Base-by-base conservation (phyloP, 78 protist genomes). In the Neovahlkampfia damariscottae region DNA sequence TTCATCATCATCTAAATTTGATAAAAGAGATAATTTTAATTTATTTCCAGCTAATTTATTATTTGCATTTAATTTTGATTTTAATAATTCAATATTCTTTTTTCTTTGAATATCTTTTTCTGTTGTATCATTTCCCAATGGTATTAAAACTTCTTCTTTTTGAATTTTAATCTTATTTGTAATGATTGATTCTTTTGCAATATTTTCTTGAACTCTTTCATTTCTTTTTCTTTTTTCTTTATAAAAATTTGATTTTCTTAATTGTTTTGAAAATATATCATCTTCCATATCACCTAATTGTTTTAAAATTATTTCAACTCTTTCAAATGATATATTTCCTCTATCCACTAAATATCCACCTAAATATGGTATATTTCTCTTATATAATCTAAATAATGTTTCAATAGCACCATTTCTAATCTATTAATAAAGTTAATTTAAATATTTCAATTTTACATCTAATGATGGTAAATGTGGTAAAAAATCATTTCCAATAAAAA, bases 401-500 rank as follows among this genome's bases (percentile, higher is more conserved):
- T 91, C 96, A 19, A 97, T 40, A 6, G 96, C 96, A 32, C 95
- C 96, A 37, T 88, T 89, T 35, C 85, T 70, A 36, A 98, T 96
- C n/a, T n/a, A n/a, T n/a, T n/a, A n/a, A n/a, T n/a, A n/a, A n/a
- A n/a, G n/a, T n/a, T n/a, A n/a, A n/a, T n/a, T n/a, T n/a, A n/a
- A n/a, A n/a, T n/a, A n/a, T n/a, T n/a, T n/a, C n/a, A n/a, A n/a
- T n/a, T n/a, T n/a, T n/a, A n/a, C 89, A 19, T 95, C 95, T 30
- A 96, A 81, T 19, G 95, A 80, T 5, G 99, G 98, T 40, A 96
- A 29, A 84, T 92, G 97, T 1, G 99, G 99, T 35, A 78, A 78
- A 58, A 98, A 98, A 76, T 98, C 99, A 79, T 98, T 98, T 5
- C 99, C 99, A 5, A 87, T 85, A 40, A 98, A 86, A 77, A 92